Base-by-base conservation (phyloP, 1,284 basidiomycete species). In the Austroboletus novae-zelandiae region DNA sequence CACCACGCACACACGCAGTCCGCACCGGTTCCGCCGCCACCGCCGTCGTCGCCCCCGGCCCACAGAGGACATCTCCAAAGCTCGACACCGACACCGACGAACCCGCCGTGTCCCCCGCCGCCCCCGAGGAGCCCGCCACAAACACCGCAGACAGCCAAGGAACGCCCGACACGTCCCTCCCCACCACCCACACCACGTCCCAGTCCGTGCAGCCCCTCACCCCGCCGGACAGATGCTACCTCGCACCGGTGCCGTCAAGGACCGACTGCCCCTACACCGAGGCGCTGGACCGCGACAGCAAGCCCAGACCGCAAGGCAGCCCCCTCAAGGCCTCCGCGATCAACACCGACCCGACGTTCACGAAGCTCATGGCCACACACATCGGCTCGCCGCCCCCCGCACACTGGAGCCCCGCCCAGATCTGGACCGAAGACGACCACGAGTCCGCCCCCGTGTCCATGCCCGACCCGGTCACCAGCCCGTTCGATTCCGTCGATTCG, bases 211-310 rank as follows among this genome's bases (percentile, higher is more conserved):
- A 52, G 14, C 65, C 62, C 7, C 62, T 65, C 39, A 65, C 64
- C 14, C 61, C 62, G 1, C 61, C 65, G 4, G 62, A 65, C 44
- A 56, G 52, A 40, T 66, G 58, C 15, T 62, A 62, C 43, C 54
- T 64, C 42, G 53, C 50, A 0, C 60, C 60, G 11, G 23, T 57
- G 1, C 45, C 57, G 2, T 49, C 65, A 13, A 14, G 9, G 5
- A 47, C 50, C 40, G 65, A 67, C 41, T 62, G 48, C 29, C 61
- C 61, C 5, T 63, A 63, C 27, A 7, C 48, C 20, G 58, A 64
- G 42, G 8, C 42, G 8, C 13, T 47, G 20, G 57, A 59, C n/a
- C 43, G 36, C 3, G 14, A 29, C 29, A 29, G 25, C 9, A 61
- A 55, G 34, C 41, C 34, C n/a, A 61, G 40, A 29, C 35, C 49